Percentiles rank a stretch among this genome's conserved stretches.
phyloP scores from a whole-genome alignment of 2,329 filamentous ascomycete species.

The Ceratocystis lukuohia region DNA sequence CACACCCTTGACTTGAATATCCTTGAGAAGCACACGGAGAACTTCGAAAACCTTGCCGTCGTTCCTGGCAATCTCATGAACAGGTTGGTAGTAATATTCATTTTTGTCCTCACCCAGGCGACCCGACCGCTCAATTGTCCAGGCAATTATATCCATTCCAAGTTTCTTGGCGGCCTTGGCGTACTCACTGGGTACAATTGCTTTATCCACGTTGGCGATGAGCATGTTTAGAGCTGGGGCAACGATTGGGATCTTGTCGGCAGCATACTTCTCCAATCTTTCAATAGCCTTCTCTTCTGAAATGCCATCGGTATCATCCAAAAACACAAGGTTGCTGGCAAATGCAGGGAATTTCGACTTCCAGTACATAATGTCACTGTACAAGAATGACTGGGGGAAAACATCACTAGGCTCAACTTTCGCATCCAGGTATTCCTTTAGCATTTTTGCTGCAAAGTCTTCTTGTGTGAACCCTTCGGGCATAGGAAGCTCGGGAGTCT shows the following conservation, averaged over 20 bases:
- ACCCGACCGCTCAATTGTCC: conserved; percentile 54
- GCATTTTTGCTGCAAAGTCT: conserved; percentile 50
- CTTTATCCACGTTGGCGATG: conserved; percentile 37
- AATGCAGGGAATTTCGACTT: conserved; percentile 46
- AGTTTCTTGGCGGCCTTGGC: conserved; percentile 46
- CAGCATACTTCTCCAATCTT: conserved; percentile 42
- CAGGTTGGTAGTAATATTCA: conserved; percentile 43
- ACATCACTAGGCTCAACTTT: conserved; percentile 41
- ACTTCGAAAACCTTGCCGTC: conserved; percentile 55
- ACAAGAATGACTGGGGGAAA: conserved; percentile 53
- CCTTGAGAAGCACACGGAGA: conserved; percentile 48
- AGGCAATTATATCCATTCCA: conserved; percentile 52
- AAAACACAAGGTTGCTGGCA: conserved; percentile 47
- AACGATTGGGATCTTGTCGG: conserved; percentile 47
- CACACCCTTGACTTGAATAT: conserved; percentile 48
- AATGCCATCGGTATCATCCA: conserved; percentile 46
- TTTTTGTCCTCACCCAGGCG: conserved; percentile 40
- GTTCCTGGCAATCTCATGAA: conserved; percentile 41
- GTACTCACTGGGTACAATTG: conserved; percentile 50
- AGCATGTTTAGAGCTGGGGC: conserved; percentile 51
- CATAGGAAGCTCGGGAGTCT: conserved; percentile 56
- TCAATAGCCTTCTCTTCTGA: conserved; percentile 41
- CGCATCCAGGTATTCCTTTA: conserved; percentile 44
- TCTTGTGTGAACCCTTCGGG: conserved; percentile 53
- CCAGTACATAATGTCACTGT: conserved; percentile 54